Evolutionary conservation across 208 protist genomes (phyloP).

Genomic region (Polymyxa betae): DNA sequence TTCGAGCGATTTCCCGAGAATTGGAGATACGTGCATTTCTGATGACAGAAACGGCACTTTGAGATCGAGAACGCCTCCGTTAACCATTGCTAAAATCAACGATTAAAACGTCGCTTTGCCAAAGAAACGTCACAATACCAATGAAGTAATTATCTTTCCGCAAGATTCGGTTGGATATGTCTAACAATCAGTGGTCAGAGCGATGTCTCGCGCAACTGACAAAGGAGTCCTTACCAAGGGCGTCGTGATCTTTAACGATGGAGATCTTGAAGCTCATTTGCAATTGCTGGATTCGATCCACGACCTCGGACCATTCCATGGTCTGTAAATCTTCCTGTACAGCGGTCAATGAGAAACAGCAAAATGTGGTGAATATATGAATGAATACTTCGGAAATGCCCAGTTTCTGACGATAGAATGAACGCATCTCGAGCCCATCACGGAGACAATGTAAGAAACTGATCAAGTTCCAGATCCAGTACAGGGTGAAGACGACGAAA

Average conservation of each 20-base stretch:
- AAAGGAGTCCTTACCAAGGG: neutral
- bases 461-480: constrained; percentile 42
- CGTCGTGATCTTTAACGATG: constrained; percentile 38
- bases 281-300: neutral
- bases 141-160: constrained; percentile 52
- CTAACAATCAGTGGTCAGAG: neutral
- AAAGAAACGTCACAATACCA: constrained; percentile 11
- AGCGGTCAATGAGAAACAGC: neutral
- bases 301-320: constrained; percentile 15
- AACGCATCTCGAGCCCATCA: constrained; percentile 14
- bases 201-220: neutral
- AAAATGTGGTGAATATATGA: neutral
- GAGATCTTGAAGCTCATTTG: constrained; percentile 29
- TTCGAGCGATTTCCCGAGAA: constrained; percentile 42
- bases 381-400: neutral
- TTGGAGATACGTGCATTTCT: constrained; percentile 26
- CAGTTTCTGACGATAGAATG: constrained; percentile 22
- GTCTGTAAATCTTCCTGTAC: constrained; percentile 14
- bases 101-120: neutral
- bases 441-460: constrained; percentile 15
- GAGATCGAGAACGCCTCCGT: neutral
- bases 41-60: neutral
- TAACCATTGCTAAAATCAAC: constrained; percentile 10
- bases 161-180: constrained; percentile 45
- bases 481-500: constrained; percentile 37